phyloP scores from a whole-genome alignment of 352 stramenopile species.

The Pythium apleroticum region DNA sequence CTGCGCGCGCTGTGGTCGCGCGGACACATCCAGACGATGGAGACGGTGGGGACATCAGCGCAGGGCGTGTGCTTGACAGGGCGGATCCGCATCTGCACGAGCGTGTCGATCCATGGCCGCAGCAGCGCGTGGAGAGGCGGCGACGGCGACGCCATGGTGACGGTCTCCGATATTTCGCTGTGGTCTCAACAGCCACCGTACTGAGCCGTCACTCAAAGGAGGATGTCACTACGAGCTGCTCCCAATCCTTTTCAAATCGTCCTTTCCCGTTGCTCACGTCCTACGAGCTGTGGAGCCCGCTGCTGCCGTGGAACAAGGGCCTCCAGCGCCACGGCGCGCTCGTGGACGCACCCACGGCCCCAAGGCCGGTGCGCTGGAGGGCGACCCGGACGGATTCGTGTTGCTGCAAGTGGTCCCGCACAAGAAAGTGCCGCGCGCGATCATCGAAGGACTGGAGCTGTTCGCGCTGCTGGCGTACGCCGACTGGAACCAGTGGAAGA shows the following conservation, averaged over 20 bases:
- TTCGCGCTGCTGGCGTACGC: background rate
- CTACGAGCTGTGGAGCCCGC: background rate
- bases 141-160: background rate
- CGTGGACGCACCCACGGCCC: background rate
- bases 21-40: background rate
- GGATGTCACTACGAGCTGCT: no score
- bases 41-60: background rate
- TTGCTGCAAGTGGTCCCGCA: background rate
- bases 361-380: background rate
- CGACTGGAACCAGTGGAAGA: background rate
- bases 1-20: background rate
- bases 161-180: background rate
- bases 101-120: background rate
- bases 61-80: background rate
- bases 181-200: background rate
- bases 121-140: background rate
- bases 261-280: no score
- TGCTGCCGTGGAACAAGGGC: background rate
- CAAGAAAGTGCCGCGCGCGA: background rate
- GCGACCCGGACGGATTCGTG: background rate
- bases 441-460: slow-evolving; percentile 2
- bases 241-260: no score
- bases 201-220: no score
- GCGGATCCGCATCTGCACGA: background rate
- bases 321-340: background rate